Conservation (phyloP, 2,329 filamentous ascomycete genomes). For the Knoxdaviesia proteae region DNA sequence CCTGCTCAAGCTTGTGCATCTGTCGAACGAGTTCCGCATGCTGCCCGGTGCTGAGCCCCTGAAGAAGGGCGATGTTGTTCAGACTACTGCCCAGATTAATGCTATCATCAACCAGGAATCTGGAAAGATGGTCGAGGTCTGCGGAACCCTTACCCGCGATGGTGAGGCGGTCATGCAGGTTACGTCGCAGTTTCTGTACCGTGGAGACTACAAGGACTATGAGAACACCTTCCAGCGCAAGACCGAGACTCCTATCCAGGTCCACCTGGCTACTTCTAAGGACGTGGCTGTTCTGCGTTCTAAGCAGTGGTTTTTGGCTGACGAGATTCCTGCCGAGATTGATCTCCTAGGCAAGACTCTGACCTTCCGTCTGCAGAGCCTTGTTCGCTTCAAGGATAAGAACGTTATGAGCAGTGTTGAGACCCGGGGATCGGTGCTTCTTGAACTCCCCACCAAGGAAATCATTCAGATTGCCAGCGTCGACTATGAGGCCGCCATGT, state of each 20-base stretch:
- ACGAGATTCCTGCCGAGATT: conserved; percentile 46
- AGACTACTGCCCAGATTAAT: conserved; percentile 89
- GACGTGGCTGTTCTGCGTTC: conserved; percentile 86
- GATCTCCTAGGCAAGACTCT: conserved; percentile 84
- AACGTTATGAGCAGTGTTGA: conserved; percentile 77
- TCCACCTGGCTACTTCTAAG: conserved; percentile 70
- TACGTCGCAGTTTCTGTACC: conserved; percentile 93
- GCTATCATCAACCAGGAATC: conserved; percentile 96
- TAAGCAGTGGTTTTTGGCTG: conserved; percentile 93
- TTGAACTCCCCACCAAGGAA: conserved; percentile 93
- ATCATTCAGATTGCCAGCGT: conserved; percentile 94
- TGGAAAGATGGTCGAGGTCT: conserved; percentile 99
- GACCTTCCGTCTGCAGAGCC: conserved; percentile 83
- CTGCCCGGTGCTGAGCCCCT: conserved; percentile 83
- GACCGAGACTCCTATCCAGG: conserved; percentile 82
- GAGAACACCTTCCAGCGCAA: conserved; percentile 99
- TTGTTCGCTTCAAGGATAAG: conserved; percentile 89
- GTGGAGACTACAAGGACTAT: conserved; percentile 77
- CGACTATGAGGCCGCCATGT: conserved; percentile 78
- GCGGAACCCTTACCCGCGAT: conserved; percentile 76
- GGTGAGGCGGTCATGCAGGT: conserved; percentile 89
- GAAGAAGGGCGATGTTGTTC: conserved; percentile 84
- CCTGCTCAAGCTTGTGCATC: conserved; percentile 81
- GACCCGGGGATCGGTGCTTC: conserved; percentile 76
- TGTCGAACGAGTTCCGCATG: conserved; percentile 98